Evolutionary conservation across 495 filamentous ascomycete species (phyloP).

Genomic region (Hyphodiscus hymeniophilus): DNA sequence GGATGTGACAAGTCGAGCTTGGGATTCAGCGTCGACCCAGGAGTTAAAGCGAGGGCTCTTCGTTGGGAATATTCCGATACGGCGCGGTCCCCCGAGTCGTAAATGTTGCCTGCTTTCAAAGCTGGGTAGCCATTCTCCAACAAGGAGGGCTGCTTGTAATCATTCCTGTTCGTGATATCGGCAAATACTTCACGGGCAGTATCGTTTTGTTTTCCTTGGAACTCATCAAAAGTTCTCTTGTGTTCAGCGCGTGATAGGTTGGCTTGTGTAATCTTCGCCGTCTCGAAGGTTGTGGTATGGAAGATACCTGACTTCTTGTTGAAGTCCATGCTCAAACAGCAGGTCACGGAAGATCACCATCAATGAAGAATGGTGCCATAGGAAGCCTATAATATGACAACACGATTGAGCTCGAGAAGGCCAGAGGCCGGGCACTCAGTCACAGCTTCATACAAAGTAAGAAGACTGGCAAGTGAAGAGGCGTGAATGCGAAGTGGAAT

Average conservation of each 20-base stretch:
- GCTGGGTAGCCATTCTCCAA: slow-evolving; percentile 6
- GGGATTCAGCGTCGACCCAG: slow-evolving; percentile 46
- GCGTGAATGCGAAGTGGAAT: too few relatives aligned
- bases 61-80: slow-evolving; percentile 41
- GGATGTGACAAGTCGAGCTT: slow-evolving; percentile 55
- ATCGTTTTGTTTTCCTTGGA: slow-evolving; percentile 4
- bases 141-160: slow-evolving; percentile 1
- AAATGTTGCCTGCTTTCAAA: slow-evolving; percentile 12
- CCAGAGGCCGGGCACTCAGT: too few relatives aligned
- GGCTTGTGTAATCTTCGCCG: slow-evolving; percentile 30
- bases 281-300: slow-evolving; percentile 40
- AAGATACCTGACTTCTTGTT: slow-evolving; percentile 9
- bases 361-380: too few relatives aligned
- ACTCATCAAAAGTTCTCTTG: slow-evolving; percentile 30
- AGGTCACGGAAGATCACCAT: too few relatives aligned
- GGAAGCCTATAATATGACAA: too few relatives aligned
- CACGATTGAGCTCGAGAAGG: too few relatives aligned
- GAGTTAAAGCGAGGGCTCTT: slow-evolving; percentile 33
- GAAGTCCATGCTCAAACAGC: slow-evolving; percentile 5
- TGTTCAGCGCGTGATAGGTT: slow-evolving; percentile 33
- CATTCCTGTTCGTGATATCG: slow-evolving; percentile 8
- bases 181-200: background rate
- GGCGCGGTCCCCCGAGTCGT: slow-evolving; percentile 3
- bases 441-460: too few relatives aligned
- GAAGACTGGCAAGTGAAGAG: too few relatives aligned